These are phyloP conservation scores for Omphalea diandra DNA, from an alignment of 441 rosid genomes.

Conservation along the genomic window DNA sequence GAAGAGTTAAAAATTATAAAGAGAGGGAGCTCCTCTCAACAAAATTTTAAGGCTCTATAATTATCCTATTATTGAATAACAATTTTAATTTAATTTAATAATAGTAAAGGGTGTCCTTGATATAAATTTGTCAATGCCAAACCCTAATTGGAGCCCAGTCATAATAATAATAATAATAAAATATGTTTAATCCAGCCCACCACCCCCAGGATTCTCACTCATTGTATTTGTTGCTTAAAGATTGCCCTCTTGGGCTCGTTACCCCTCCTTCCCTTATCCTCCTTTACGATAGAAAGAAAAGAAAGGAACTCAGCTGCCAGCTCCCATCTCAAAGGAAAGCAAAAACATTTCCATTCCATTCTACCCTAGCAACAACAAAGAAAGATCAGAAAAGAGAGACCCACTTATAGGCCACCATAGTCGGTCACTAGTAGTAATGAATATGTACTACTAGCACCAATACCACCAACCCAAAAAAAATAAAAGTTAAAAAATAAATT, in stretches of 20 bases:
- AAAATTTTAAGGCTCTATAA: no score
- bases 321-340: constrained; percentile 47
- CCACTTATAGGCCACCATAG: constrained; percentile 47
- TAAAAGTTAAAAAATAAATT: neutral
- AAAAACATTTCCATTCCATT: constrained; percentile 28
- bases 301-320: constrained; percentile 34
- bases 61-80: no score
- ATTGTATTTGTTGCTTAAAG: constrained; percentile 71
- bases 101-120: no score
- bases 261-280: constrained; percentile 31
- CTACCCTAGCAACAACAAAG: neutral
- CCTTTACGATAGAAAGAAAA: constrained; percentile 4
- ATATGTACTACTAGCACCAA: constrained; percentile 19
- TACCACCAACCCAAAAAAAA: neutral
- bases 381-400: constrained; percentile 30
- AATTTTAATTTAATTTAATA: no score
- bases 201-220: constrained; percentile 47
- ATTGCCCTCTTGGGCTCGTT: constrained; percentile 15
- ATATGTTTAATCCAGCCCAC: no score
- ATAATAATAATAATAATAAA: no score
- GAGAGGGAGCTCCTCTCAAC: no score
- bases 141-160: no score
- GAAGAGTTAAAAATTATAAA: no score
- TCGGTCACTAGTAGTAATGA: constrained; percentile 22
- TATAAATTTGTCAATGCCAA: no score